Percentiles rank a stretch among this genome's conserved stretches.
Evolutionary conservation across 441 rosid species (phyloP).

Genomic region (Erysimum pusillum): DNA sequence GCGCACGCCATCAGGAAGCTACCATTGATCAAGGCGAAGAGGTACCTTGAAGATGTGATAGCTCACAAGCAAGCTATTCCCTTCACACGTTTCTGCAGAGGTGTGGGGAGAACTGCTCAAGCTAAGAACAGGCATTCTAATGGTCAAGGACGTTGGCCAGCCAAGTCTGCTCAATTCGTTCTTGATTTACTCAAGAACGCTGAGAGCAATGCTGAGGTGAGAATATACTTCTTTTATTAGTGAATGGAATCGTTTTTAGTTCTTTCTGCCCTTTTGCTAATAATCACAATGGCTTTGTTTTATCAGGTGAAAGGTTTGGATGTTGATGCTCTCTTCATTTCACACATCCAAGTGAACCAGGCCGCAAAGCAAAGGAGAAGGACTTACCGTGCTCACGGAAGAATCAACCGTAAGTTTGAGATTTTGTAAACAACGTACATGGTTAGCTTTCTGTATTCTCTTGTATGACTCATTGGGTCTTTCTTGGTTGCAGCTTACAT

Average conservation of each 20-base stretch:
- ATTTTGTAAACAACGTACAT: accelerated
- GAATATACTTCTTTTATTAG: not conserved
- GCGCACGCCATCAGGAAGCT: slow-evolving; percentile 82
- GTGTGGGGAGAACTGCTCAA: slow-evolving; percentile 98
- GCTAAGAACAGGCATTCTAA: slow-evolving; percentile 95
- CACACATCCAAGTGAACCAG: slow-evolving; percentile 96
- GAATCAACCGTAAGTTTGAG: slow-evolving; percentile 84
- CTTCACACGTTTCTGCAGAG: slow-evolving; percentile 90
- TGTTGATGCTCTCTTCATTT: slow-evolving; percentile 80
- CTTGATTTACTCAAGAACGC: slow-evolving; percentile 93
- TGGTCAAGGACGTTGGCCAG: slow-evolving; percentile 98
- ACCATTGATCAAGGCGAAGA: slow-evolving; percentile 87
- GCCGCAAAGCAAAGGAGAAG: slow-evolving; percentile 96
- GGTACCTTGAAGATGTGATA: slow-evolving; percentile 95
- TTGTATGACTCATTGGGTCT: not conserved
- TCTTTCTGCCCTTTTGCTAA: not conserved
- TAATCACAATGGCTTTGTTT: no score
- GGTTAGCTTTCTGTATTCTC: accelerated
- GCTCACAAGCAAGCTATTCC: slow-evolving; percentile 98
- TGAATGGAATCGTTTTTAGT: not conserved
- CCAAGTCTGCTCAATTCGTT: slow-evolving; percentile 82
- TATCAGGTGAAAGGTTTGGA: slow-evolving; percentile 94
- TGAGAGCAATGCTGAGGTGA: slow-evolving; percentile 94
- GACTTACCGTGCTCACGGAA: slow-evolving; percentile 95
- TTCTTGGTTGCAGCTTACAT: slow-evolving; percentile 70